Evolutionary conservation across 176 grass and related monocot genomes (phyloP), one percentile per base, ranked within the genome.

Genomic region (Oryza rufipogon): DNA sequence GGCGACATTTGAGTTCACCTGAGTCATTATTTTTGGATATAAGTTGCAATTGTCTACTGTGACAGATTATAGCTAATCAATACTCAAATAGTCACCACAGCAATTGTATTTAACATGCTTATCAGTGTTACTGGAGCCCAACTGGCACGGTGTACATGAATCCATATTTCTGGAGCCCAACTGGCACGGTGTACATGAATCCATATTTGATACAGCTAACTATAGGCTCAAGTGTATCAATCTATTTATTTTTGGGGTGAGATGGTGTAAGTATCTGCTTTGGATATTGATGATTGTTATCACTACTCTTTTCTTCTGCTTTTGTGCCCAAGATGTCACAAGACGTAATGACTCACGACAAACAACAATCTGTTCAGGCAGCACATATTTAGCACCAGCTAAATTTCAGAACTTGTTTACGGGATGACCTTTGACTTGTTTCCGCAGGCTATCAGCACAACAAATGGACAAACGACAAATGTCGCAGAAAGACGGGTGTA

Each of bases 61-160:
- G 22, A 11, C 22, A 49, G 15, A 2, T 17, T 44, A 52, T 63
- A 51, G 39, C 28, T 34, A 49, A 10, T 25, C 48, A 4, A 13
- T 49, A 73, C 39, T 13, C 38, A 7, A 7, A 20, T 28, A 61
- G 38, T 2, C 25, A 12, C 41, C 39, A 20, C 38, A 16, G 20
- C 12, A 36, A 11, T 68, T 66, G 73, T 72, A 36, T 76, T 41
- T 89, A 36, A 76, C 52, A 42, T 77, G 6, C 71, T 51, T 54
- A 66, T 72, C 19, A 66, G 66, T 52, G 11, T 76, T 14, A 70
- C 19, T 9, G 39, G n/a, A 6, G 6, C 34, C 12, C 12, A 44
- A 28, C 39, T 69, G 52, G n/a, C 51, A 70, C 64, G 48, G 30
- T 71, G 51, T 64, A 84, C 16, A 63, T 28, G 28, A 28, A 28